phyloP scores from a whole-genome alignment of 306 rosid species.

The Lathyrus oleraceus region DNA sequence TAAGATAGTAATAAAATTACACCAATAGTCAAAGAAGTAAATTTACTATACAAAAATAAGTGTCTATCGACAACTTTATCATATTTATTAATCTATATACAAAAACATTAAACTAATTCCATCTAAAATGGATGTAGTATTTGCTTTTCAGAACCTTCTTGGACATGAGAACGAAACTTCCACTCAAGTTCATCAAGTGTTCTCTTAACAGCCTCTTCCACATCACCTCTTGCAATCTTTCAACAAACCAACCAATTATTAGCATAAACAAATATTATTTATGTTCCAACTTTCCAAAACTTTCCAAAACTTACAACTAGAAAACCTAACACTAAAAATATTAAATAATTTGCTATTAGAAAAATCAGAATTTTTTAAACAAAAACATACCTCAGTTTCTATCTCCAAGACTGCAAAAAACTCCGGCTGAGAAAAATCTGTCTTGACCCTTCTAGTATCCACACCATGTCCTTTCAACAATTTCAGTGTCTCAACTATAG shows the following conservation, averaged over 20 bases:
- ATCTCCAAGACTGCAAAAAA: constrained; percentile 49
- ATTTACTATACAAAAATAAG: no score
- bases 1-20: no score
- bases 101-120: no score
- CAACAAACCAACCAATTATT: constrained; percentile 25
- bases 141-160: constrained; percentile 14
- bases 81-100: no score
- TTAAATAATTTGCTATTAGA: no score
- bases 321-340: neutral
- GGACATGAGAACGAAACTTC: constrained; percentile 18
- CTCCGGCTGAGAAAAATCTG: constrained; percentile 48
- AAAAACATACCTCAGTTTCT: constrained; percentile 40
- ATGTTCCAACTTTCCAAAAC: neutral
- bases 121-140: neutral
- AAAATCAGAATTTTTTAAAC: no score
- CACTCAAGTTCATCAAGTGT: constrained; percentile 16
- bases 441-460: constrained; percentile 43
- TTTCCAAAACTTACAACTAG: neutral
- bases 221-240: constrained; percentile 33
- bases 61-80: no score
- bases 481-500: constrained; percentile 54
- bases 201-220: constrained; percentile 16
- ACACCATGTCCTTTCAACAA: constrained; percentile 48
- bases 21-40: no score
- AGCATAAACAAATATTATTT: neutral